Evolutionary conservation across 2,329 filamentous ascomycete genomes (phyloP).

Genomic region (Beauveria caledonica): DNA sequence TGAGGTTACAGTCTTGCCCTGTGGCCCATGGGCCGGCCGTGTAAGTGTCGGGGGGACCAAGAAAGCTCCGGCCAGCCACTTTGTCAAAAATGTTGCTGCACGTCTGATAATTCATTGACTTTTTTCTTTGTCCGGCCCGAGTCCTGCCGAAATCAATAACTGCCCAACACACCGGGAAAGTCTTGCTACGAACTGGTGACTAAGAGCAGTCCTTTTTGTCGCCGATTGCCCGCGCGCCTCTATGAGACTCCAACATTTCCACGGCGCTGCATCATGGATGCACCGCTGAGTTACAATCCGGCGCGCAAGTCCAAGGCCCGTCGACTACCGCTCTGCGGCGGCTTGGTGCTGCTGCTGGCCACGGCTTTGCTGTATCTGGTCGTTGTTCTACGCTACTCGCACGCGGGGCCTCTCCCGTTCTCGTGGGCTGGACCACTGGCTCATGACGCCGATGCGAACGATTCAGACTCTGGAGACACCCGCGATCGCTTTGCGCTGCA

Average conservation of each 20-base stretch:
- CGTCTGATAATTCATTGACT: not conserved
- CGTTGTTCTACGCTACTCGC: not conserved
- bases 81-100: not conserved
- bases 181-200: too few relatives aligned
- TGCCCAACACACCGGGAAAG: not conserved
- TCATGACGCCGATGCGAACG: not conserved
- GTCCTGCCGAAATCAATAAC: not conserved
- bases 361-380: not conserved
- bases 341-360: not conserved
- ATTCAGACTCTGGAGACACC: not conserved
- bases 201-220: not conserved
- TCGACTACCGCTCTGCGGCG: not conserved
- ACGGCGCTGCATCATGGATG: not conserved
- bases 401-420: not conserved
- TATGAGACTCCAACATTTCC: not conserved
- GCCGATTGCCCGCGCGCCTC: not conserved
- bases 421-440: not conserved
- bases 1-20: not conserved
- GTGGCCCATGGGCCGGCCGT: not conserved
- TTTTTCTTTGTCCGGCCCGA: not conserved
- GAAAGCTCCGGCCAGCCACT: not conserved
- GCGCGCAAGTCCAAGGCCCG: not conserved
- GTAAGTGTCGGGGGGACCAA: not conserved
- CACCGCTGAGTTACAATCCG: not conserved
- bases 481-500: slow-evolving; percentile 7